Conservation (phyloP, 2,329 filamentous ascomycete species). For the Fusarium sp. region DNA sequence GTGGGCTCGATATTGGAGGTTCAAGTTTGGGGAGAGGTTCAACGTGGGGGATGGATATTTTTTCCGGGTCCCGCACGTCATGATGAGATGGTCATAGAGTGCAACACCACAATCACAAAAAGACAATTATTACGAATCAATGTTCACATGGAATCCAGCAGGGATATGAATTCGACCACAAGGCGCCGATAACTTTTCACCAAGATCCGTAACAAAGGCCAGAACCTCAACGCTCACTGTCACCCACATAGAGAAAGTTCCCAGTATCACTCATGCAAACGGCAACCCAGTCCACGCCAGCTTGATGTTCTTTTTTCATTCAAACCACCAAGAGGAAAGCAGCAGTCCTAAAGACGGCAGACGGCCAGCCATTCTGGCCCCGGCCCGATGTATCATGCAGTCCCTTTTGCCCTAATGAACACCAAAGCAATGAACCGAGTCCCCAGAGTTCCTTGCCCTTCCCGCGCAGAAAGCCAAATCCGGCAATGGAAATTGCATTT, state of each 20-base stretch:
- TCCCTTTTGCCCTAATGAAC: constrained; percentile 67
- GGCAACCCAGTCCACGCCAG: constrained; percentile 47
- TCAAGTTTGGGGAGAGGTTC: constrained; percentile 19
- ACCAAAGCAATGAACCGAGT: constrained; percentile 68
- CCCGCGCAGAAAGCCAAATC: constrained; percentile 54
- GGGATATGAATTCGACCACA: constrained; percentile 27
- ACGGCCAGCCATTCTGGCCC: constrained; percentile 59
- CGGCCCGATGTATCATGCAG: constrained; percentile 63
- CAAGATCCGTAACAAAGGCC: constrained; percentile 1
- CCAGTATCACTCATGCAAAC: constrained; percentile 42
- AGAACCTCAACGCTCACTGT: constrained; percentile 7
- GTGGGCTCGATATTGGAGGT: constrained; percentile 9
- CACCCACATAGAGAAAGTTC: constrained; percentile 13
- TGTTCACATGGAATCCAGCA: constrained; percentile 1
- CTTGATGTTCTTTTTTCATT: constrained; percentile 63
- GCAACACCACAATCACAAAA: neutral
- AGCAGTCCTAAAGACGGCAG: constrained; percentile 63
- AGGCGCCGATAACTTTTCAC: constrained; percentile 38
- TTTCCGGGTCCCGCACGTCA: constrained; percentile 50
- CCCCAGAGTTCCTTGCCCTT: constrained; percentile 54
- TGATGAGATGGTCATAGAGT: constrained; percentile 30
- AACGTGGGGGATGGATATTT: constrained; percentile 46
- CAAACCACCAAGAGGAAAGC: constrained; percentile 63
- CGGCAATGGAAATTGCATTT: constrained; percentile 63
- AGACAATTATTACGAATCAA: neutral